Evolutionary conservation across 495 filamentous ascomycete genomes (phyloP), one percentile per base, ranked within the genome.

Genomic region (Darksidea phi): DNA sequence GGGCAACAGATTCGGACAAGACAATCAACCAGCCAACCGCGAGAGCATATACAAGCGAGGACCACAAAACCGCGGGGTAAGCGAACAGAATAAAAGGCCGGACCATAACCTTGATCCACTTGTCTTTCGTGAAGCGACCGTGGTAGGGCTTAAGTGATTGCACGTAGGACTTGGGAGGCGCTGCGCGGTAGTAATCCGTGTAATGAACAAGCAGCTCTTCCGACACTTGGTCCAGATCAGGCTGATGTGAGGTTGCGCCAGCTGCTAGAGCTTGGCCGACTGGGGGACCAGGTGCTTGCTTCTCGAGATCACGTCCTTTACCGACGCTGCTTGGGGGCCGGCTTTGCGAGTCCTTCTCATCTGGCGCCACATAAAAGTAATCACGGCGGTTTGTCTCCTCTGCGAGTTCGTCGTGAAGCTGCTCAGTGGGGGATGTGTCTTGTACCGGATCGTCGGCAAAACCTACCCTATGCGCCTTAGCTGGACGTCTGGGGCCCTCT

Each of bases 1-100:
- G 82, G 0, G 96, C 84, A 0, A 87, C 87, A 70, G 74, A 67
- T 74, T 97, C 92, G 0, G 93, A 97, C 6, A 98, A 81, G 32
- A 97, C 88, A 60, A 98, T 96, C 46, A 98, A 77, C 94, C 94
- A 97, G n/a, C 92, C 92, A 13, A 97, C 81, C 1, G 88, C 90
- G 66, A 94, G 84, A 0, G 91, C 75, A 72, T 98, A 98, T 28
- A 97, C 85, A 0, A 88, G 79, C 0, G 90, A 76, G 38, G 88
- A 93, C 92, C 91, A 98, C n/a, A 98, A 82, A 13, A 98, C 88
- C 0, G 89, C 80, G 0, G 94, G 94, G 69, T 97, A 97, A 1
- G 85, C 82, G 71, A 86, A 95, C 3, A 97, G 80, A 45, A 96
- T 84, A 53, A 97, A 88, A 6, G 94, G 94, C 8, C 91, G 84